phyloP scores from a whole-genome alignment of 805 yeast genomes.

The fission yeast (Schizosaccharomyces pombe) region DNA sequence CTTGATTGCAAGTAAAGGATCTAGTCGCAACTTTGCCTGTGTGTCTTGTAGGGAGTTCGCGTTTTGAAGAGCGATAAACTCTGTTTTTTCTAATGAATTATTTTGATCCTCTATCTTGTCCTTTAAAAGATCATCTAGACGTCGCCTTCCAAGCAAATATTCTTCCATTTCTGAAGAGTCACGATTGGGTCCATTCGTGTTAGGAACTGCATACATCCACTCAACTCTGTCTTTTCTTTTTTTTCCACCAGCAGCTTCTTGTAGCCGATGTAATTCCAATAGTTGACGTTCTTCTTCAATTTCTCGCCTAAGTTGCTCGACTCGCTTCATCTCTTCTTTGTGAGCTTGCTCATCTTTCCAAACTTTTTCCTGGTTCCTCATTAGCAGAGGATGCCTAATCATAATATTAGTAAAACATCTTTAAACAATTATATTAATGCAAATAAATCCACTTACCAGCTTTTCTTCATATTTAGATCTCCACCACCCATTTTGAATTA shows the following conservation, averaged over 20 bases:
- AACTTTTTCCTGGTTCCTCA: conserved; percentile 65
- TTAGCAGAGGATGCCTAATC: conserved; percentile 43
- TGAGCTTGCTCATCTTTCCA: conserved; percentile 65
- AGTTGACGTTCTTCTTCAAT: conserved; percentile 37
- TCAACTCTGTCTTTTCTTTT: conserved; percentile 28
- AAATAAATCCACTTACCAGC: conserved; percentile 45
- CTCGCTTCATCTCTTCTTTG: conserved; percentile 41
- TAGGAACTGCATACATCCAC: conserved; percentile 66
- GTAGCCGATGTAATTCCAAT: conserved; percentile 28
- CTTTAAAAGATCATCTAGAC: conserved; percentile 21
- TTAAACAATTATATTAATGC: not conserved
- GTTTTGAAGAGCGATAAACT: conserved; percentile 6
- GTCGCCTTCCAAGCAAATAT: conserved; percentile 29
- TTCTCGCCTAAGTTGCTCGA: conserved; percentile 41
- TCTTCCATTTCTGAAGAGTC: conserved; percentile 22
- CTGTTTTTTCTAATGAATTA: not conserved
- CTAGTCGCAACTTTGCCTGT: conserved; percentile 18
- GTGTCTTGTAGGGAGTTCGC: conserved; percentile 9
- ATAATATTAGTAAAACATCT: not conserved
- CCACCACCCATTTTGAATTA: conserved; percentile 11
- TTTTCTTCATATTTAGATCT: conserved; percentile 71
- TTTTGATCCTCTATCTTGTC: conserved; percentile 9
- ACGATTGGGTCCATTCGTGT: conserved; percentile 10
- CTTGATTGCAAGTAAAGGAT: conserved; percentile 28
- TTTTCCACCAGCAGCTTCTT: conserved; percentile 20